Percentiles rank a stretch among this genome's conserved stretches.
Conservation (phyloP, 345 rosid genomes). For the Salix udensis region DNA sequence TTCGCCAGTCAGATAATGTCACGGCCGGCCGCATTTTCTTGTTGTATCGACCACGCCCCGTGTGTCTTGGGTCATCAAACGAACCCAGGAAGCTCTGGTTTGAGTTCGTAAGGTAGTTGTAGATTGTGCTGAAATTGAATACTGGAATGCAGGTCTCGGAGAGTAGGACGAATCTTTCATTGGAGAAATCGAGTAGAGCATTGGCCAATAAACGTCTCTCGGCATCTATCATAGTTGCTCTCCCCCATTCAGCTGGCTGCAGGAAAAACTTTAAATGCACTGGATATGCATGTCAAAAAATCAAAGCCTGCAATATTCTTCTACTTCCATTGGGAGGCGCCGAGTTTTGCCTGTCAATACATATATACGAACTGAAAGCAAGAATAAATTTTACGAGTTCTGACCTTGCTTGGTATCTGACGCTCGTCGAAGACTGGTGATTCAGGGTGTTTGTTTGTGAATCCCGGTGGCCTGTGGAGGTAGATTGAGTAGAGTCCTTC, state of each 20-base stretch:
- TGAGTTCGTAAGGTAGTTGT: slow-evolving; percentile 28
- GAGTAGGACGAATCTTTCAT: slow-evolving; percentile 32
- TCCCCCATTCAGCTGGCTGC: slow-evolving; percentile 36
- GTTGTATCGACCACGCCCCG: slow-evolving; percentile 36
- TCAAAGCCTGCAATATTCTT: background rate
- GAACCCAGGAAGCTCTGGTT: slow-evolving; percentile 27
- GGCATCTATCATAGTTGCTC: slow-evolving; percentile 31
- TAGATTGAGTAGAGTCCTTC: slow-evolving; percentile 23
- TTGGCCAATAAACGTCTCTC: slow-evolving; percentile 34
- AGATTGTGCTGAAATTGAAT: slow-evolving; percentile 32
- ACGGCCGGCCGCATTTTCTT: slow-evolving; percentile 28
- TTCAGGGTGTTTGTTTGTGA: background rate
- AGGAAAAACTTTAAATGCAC: background rate
- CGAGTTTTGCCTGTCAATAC: too few relatives aligned
- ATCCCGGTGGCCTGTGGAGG: slow-evolving; percentile 10
- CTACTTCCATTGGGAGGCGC: background rate
- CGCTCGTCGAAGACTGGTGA: slow-evolving; percentile 22
- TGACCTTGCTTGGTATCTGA: slow-evolving; percentile 38
- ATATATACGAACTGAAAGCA: too few relatives aligned
- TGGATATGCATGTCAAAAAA: background rate
- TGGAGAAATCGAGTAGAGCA: slow-evolving; percentile 28
- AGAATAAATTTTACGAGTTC: background rate
- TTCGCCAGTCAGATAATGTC: slow-evolving; percentile 26
- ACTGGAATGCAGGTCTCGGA: slow-evolving; percentile 39
- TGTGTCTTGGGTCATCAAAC: slow-evolving; percentile 18